These are phyloP conservation scores for Articulospora tetracladia DNA, from an alignment of 495 filamentous ascomycete genomes.

Conservation along the genomic window DNA sequence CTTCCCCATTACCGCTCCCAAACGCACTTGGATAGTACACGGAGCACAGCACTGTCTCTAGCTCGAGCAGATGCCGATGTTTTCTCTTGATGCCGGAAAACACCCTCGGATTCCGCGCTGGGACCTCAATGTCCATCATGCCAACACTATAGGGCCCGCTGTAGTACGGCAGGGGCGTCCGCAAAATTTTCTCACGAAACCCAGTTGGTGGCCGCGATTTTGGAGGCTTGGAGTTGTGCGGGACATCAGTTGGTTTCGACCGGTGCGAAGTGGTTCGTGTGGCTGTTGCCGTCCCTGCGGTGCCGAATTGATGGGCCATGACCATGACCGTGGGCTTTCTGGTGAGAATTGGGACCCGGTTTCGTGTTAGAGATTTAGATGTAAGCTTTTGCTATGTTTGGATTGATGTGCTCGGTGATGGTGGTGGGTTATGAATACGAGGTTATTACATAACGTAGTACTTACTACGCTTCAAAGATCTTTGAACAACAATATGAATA, in stretches of 20 bases:
- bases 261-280: neutral
- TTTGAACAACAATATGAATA: no score
- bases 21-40: conserved; percentile 60
- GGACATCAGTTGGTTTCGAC: conserved; percentile 11
- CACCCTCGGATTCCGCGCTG: conserved; percentile 38
- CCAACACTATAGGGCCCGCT: conserved; percentile 61
- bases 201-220: conserved; percentile 22
- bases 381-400: no score
- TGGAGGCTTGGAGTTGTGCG: conserved; percentile 1
- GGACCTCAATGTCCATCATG: conserved; percentile 61
- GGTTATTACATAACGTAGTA: no score
- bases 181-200: conserved; percentile 36
- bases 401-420: no score
- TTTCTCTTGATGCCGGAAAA: conserved; percentile 41
- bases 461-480: no score
- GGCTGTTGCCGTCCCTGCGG: neutral
- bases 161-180: conserved; percentile 52
- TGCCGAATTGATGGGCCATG: neutral
- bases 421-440: no score
- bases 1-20: conserved; percentile 10
- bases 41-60: conserved; percentile 60
- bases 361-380: no score
- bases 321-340: no score
- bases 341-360: no score
- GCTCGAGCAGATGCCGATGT: conserved; percentile 33